Evolutionary conservation across 2,329 filamentous ascomycete species (phyloP), one percentile per base, ranked within the genome.

Genomic region (Xylaria multiplex): DNA sequence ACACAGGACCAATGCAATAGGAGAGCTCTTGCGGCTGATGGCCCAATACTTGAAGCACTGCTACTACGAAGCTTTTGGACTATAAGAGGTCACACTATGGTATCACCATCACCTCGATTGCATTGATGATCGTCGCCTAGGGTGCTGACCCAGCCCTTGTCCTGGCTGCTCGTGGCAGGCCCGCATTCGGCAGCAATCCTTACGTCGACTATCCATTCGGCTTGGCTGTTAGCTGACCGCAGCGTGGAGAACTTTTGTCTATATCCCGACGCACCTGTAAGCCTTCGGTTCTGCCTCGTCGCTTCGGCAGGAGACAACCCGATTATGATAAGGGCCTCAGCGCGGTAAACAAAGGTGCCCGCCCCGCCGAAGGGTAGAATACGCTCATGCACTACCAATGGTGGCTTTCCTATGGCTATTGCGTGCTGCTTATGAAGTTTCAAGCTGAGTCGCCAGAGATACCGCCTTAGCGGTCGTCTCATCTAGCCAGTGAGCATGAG

Each of bases 101-200:
- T 59, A 65, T 65, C 53, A 61, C 32, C 56, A 59, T 48, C 49
- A 61, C 42, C 37, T 58, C 55, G 40, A 66, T 59, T 66, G 53
- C 66, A 62, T 59, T 54, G 19, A 62, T 32, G 64, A 64, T 67
- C 64, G 45, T 48, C 60, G 61, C 46, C 64, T 52, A 37, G 56
- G 64, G 49, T 64, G 49, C 30, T 57, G 59, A 53, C 57, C 49
- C 40, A 59, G 61, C 30, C 19, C 35, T 24, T 19, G 65, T 65
- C 66, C 63, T 14, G 55, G 66, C 13, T 63, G 27, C 66, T 50
- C 63, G 55, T 68, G 62, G 65, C 58, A 56, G 42, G 24, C 48
- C 65, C 58, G 53, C 59, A 65, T 59, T 65, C 59, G 59, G 54
- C 37, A 62, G 14, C 49, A 61, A 46, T 57, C 65, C 11, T 59